Percentiles rank a stretch among this genome's conserved stretches.
phyloP scores from a whole-genome alignment of 2,329 filamentous ascomycete genomes.

The Fusarium neocosmosporiellum region DNA sequence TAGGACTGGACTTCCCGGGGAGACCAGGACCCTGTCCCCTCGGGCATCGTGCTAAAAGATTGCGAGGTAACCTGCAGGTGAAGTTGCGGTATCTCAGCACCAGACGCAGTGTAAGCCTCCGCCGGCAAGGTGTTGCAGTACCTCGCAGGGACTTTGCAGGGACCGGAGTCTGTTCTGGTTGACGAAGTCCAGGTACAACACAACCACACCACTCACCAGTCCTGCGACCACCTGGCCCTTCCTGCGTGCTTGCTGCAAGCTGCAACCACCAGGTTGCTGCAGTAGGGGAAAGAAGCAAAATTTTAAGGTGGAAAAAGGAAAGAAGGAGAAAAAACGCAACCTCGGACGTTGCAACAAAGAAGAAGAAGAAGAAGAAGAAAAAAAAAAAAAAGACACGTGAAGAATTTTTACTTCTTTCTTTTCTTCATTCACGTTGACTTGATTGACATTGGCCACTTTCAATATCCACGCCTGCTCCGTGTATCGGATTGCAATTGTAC shows the following conservation, averaged over 20 bases:
- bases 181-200: constrained; percentile 10
- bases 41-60: constrained; percentile 1
- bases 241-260: constrained; percentile 35
- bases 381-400: constrained; percentile 16
- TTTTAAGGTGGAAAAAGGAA: constrained; percentile 10
- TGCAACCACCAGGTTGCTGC: constrained; percentile 36
- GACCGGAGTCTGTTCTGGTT: not conserved
- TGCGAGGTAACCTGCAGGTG: not conserved
- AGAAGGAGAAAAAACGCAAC: constrained; percentile 5
- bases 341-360: not conserved
- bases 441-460: constrained; percentile 1
- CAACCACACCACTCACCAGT: constrained; percentile 39
- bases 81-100: not conserved
- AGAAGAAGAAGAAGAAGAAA: constrained; percentile 6
- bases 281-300: constrained; percentile 21
- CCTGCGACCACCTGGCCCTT: constrained; percentile 40
- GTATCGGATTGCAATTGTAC: not conserved
- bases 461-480: not conserved
- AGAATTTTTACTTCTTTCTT: constrained; percentile 7
- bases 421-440: not conserved
- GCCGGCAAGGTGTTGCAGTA: not conserved
- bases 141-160: not conserved
- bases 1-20: constrained; percentile 33
- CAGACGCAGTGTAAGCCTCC: not conserved
- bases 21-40: constrained; percentile 24